Percentiles rank a stretch among this genome's conserved stretches.
Evolutionary conservation across 805 yeast genomes (phyloP).

Genomic region (Hermanozyma aechmeae): DNA sequence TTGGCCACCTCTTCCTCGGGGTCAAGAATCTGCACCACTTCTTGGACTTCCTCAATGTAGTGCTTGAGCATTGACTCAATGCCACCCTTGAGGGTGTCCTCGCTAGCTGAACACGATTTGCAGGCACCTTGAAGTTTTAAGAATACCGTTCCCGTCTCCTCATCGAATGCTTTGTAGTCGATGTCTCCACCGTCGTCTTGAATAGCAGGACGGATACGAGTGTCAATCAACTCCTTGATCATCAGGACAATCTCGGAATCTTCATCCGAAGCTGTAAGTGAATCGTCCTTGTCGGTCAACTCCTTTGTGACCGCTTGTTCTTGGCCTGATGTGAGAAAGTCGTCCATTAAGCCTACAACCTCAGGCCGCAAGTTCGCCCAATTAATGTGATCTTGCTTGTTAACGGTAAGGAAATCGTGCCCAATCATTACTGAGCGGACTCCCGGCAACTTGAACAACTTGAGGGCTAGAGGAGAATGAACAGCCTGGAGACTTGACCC

Average conservation of each 20-base stretch:
- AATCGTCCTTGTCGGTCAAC: conserved; percentile 28
- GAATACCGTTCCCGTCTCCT: conserved; percentile 78
- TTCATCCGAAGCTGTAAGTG: conserved; percentile 48
- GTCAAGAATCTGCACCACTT: conserved; percentile 81
- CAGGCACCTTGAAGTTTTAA: conserved; percentile 93
- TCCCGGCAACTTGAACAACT: conserved; percentile 50
- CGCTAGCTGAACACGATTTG: conserved; percentile 83
- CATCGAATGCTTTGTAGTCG: conserved; percentile 78
- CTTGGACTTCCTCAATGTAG: conserved; percentile 89
- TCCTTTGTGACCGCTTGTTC: conserved; percentile 34
- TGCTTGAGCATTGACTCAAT: conserved; percentile 96
- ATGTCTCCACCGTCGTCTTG: conserved; percentile 99
- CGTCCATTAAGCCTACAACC: conserved; percentile 55
- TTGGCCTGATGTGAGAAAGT: conserved; percentile 26
- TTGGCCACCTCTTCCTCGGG: conserved; percentile 68
- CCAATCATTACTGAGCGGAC: conserved; percentile 71
- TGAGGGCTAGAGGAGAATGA: conserved; percentile 56
- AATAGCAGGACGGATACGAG: conserved; percentile 94
- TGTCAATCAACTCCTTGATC: conserved; percentile 87
- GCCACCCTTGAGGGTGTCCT: conserved; percentile 89
- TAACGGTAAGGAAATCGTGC: conserved; percentile 62
- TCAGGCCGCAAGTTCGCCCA: conserved; percentile 54
- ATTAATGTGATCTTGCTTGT: conserved; percentile 48
- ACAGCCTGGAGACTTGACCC: conserved; percentile 45
- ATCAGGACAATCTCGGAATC: conserved; percentile 68